phyloP scores from a whole-genome alignment of 306 rosid genomes.

The Acacia crassicarpa region DNA sequence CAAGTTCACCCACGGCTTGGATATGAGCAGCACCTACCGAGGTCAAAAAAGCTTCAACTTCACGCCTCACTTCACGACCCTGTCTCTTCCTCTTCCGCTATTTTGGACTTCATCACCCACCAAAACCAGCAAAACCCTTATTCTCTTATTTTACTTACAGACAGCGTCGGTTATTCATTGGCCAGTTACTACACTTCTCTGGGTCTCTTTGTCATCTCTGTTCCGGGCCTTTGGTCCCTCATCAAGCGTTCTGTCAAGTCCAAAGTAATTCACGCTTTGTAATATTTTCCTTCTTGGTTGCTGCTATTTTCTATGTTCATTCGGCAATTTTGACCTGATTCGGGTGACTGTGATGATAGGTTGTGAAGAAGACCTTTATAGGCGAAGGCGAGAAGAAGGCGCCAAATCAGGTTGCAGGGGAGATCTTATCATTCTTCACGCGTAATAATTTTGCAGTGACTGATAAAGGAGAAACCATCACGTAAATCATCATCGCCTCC shows the following conservation, averaged over 20 bases:
- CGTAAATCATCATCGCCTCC: slow-evolving; percentile 46
- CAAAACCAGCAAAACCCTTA: slow-evolving; percentile 40
- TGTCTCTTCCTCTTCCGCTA: slow-evolving; percentile 29
- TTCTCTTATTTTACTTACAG: slow-evolving; percentile 45
- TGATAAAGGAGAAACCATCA: slow-evolving; percentile 82
- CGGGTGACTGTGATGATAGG: slow-evolving; percentile 33
- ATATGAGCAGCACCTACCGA: slow-evolving; percentile 27
- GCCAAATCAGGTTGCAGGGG: slow-evolving; percentile 78
- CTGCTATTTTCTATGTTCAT: background rate
- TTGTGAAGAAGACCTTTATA: slow-evolving; percentile 82
- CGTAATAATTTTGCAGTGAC: slow-evolving; percentile 77
- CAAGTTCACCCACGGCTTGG: slow-evolving; percentile 33
- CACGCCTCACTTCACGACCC: slow-evolving; percentile 50
- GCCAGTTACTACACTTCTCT: slow-evolving; percentile 94
- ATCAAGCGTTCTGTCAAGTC: slow-evolving; percentile 96
- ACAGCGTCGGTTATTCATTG: slow-evolving; percentile 62
- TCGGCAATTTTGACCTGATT: background rate
- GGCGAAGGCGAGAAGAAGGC: slow-evolving; percentile 60
- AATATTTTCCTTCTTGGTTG: background rate
- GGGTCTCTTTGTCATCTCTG: slow-evolving; percentile 93
- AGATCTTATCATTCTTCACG: slow-evolving; percentile 82
- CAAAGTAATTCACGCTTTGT: slow-evolving; percentile 45
- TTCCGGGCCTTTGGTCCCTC: slow-evolving; percentile 96
- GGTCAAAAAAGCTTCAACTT: slow-evolving; percentile 31
- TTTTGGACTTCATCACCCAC: slow-evolving; percentile 34